Conservation (phyloP, 2,329 filamentous ascomycete species). For the Paracamarosporium sp. region DNA sequence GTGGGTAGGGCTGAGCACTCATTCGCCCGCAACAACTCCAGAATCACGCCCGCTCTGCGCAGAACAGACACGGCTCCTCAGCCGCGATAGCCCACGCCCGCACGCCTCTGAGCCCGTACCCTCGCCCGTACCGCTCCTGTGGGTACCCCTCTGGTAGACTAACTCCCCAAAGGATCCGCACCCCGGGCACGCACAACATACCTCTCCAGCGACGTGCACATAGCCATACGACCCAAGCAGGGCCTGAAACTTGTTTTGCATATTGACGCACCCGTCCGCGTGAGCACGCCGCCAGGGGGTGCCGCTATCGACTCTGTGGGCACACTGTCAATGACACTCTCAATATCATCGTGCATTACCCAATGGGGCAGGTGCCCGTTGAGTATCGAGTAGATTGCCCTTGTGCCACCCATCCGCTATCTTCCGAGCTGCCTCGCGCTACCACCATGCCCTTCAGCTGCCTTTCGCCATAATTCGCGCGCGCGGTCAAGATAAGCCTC, state of each 20-base stretch:
- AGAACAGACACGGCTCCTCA: no score
- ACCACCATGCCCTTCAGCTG: background rate
- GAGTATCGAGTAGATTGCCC: background rate
- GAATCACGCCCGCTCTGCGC: no score
- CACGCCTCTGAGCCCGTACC: no score
- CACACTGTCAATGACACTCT: background rate
- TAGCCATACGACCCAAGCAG: background rate
- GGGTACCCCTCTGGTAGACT: no score
- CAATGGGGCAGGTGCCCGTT: conserved; percentile 3
- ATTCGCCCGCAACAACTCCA: conserved; percentile 23
- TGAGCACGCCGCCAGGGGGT: conserved; percentile 5
- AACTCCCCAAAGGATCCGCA: conserved; percentile 16
- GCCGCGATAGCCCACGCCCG: conserved; percentile 7
- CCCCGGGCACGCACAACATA: background rate
- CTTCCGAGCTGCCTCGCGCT: background rate
- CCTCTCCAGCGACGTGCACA: background rate
- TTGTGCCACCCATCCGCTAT: background rate
- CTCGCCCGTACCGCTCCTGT: no score
- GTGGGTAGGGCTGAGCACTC: conserved; percentile 41
- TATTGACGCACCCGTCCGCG: conserved; percentile 5
- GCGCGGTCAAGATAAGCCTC: background rate
- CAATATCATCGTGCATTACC: conserved; percentile 8
- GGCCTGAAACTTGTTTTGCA: conserved; percentile 8
- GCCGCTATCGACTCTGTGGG: background rate
- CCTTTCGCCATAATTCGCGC: background rate